Base-by-base conservation (phyloP, 495 filamentous ascomycete genomes). In the Beverwykella pulmonaria region DNA sequence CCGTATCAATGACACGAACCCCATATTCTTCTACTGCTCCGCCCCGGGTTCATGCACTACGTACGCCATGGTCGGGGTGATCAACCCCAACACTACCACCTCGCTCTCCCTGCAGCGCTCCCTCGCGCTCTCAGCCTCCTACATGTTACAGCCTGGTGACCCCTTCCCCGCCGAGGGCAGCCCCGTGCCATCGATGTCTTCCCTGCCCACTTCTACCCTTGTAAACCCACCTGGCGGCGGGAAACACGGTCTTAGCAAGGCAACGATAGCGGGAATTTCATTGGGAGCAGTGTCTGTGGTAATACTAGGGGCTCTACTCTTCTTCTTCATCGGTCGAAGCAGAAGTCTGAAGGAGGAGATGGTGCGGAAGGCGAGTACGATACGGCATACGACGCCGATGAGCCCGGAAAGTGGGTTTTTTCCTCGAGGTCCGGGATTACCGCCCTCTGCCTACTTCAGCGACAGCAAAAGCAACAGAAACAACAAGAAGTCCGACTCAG, bases 21-120 rank as follows among this genome's bases (percentile, higher is more conserved):
- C 86, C 2, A 79, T 86, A 36, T 88, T 86, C 73, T 87, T 81
- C 75, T 89, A 89, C 75, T 88, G 85, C 75, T 72, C 74, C 2
- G 83, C 84, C 2, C 79, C 80, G 0, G 73, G 69, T 4, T 75
- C 73, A 14, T 83, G 46, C 53, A 79, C 73, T 25, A 61, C 71
- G 3, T 78, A 68, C 25, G 61, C 67, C 14, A 83, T 83, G 81
- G 71, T 80, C 12, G 78, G 78, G 36, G 79, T 75, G 20, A 80
- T 83, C 59, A 83, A 83, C 50, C 70, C 76, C 10, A 71, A 66
- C 47, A 1, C 57, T 0, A 46, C 27, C 1, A 39, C 47, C 5
- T 34, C 67, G 2, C 52, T 83, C 39, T 47, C 48, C 7, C 62
- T 19, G 1, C 73, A 81, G 46, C 72, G 75, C 25, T 14, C 17